Conservation (phyloP, 495 filamentous ascomycete species). For the Tuber melanosporum region DNA sequence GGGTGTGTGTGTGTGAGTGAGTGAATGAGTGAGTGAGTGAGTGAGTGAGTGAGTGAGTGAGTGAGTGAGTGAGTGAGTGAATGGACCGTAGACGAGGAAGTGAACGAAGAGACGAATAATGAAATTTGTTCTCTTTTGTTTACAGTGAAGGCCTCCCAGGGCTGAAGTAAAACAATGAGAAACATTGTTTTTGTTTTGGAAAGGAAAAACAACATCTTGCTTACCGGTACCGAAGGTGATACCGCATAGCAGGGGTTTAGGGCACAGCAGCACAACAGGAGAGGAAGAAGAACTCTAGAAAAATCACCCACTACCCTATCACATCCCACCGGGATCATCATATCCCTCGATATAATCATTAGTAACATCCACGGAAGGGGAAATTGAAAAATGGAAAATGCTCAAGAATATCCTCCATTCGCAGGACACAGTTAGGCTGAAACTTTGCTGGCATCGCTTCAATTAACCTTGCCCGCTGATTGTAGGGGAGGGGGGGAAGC, state of each 20-base stretch:
- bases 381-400: neutral
- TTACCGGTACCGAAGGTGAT: neutral
- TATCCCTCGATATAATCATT: neutral
- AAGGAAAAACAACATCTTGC: neutral
- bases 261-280: neutral
- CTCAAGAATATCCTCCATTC: neutral
- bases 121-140: neutral
- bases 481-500: neutral
- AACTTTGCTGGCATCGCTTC: neutral
- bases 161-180: neutral
- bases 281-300: constrained; percentile 2
- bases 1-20: neutral
- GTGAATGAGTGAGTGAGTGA: too few relatives aligned
- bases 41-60: too few relatives aligned
- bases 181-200: neutral
- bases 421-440: neutral
- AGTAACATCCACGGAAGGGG: neutral
- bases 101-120: neutral
- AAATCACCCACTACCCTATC: neutral
- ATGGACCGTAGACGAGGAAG: neutral
- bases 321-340: neutral
- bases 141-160: neutral
- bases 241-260: neutral
- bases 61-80: neutral
- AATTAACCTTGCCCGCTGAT: neutral